phyloP scores from a whole-genome alignment of 2,329 filamentous ascomycete genomes.

The Calonectria fujianensis region DNA sequence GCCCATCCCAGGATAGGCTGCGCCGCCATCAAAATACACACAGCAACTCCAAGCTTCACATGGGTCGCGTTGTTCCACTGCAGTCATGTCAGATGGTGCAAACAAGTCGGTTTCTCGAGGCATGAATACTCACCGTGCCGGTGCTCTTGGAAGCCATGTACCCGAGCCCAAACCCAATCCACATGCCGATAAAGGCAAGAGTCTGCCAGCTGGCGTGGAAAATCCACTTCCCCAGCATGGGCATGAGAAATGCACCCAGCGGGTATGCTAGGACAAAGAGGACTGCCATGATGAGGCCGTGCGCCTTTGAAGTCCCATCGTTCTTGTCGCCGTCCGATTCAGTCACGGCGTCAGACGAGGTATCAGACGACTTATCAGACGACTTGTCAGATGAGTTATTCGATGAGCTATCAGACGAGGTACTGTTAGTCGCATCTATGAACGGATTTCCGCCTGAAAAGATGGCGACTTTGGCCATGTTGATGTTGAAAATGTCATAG shows the following conservation, averaged over 20 bases:
- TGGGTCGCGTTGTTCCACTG: conserved; percentile 74
- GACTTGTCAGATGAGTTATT: no score
- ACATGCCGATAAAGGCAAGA: conserved; percentile 73
- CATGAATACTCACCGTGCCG: conserved; percentile 62
- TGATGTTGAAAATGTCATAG: conserved; percentile 65
- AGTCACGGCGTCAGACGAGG: background rate
- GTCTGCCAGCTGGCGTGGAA: conserved; percentile 75
- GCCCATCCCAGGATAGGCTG: conserved; percentile 75
- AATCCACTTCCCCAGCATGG: conserved; percentile 73
- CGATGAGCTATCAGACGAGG: no score
- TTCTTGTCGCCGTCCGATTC: background rate
- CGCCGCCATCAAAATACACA: conserved; percentile 72
- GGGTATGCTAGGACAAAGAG: conserved; percentile 77
- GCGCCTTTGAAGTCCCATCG: conserved; percentile 49
- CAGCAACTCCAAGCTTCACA: conserved; percentile 72
- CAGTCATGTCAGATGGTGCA: conserved; percentile 40
- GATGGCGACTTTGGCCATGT: conserved; percentile 69
- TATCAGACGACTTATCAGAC: no score
- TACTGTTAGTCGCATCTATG: conserved; percentile 54
- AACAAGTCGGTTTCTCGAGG: background rate
- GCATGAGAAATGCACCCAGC: conserved; percentile 76
- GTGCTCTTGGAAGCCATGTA: conserved; percentile 65
- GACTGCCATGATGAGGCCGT: conserved; percentile 77
- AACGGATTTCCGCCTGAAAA: conserved; percentile 73
- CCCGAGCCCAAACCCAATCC: conserved; percentile 77